Conservation (phyloP, 2,329 filamentous ascomycete species). For the Scleromitrula shiraiana region DNA sequence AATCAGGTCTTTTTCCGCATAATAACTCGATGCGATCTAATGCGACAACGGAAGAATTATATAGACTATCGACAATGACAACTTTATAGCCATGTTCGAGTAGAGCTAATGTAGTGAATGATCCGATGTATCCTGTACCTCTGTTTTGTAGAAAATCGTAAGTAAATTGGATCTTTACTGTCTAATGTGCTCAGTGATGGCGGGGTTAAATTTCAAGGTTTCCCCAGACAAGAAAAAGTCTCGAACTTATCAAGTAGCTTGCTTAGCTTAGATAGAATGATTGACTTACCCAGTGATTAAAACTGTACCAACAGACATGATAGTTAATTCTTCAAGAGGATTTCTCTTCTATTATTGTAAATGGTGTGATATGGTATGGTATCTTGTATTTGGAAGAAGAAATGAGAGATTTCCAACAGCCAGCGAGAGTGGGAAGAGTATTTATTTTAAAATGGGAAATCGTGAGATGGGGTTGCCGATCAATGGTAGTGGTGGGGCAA, state of each 20-base stretch:
- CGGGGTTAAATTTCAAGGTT: slow-evolving; percentile 8
- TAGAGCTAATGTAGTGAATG: slow-evolving; percentile 87
- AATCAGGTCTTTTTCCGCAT: slow-evolving; percentile 75
- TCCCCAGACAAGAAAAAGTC: neutral
- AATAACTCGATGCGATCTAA: slow-evolving; percentile 94
- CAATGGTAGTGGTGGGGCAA: neutral
- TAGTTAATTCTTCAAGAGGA: slow-evolving; percentile 16
- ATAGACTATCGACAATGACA: slow-evolving; percentile 90
- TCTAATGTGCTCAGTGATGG: slow-evolving; percentile 5
- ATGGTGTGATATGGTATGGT: neutral
- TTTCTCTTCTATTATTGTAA: neutral
- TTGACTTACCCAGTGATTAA: slow-evolving; percentile 78
- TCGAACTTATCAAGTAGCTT: too few species aligned
- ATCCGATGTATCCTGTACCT: slow-evolving; percentile 98
- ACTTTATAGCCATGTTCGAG: slow-evolving; percentile 94
- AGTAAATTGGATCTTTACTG: slow-evolving; percentile 8
- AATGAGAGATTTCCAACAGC: neutral
- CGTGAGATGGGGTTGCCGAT: neutral
- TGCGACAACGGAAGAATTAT: slow-evolving; percentile 90
- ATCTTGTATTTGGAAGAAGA: too few species aligned
- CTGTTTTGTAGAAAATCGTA: slow-evolving; percentile 34
- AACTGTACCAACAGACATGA: slow-evolving; percentile 78
- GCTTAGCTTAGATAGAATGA: neutral
- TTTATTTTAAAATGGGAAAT: neutral
- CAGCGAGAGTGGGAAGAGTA: neutral